phyloP scores from a whole-genome alignment of 495 filamentous ascomycete species.

The Xylaria longipes region DNA sequence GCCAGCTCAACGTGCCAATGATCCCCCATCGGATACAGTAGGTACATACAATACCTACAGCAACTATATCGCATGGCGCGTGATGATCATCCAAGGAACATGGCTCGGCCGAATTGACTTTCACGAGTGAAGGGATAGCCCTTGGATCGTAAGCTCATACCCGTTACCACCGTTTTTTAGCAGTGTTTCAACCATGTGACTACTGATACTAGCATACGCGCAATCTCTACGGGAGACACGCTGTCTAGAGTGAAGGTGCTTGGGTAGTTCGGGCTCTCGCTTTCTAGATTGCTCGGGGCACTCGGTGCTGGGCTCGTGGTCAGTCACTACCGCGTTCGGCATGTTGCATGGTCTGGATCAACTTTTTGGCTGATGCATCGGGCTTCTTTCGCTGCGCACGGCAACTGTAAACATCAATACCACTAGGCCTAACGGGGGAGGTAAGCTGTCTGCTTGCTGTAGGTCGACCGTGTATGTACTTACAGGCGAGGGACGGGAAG shows the following conservation, averaged over 20 bases:
- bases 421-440: constrained; percentile 5
- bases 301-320: not conserved
- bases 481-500: not conserved
- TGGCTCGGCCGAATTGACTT: not conserved
- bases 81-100: constrained; percentile 20
- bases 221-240: not conserved
- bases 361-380: constrained; percentile 10
- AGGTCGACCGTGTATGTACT: too few species aligned
- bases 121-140: not conserved
- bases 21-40: not conserved
- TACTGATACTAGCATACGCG: not conserved
- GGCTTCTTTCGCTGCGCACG: not conserved
- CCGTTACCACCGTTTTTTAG: not conserved
- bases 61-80: constrained; percentile 10
- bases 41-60: not conserved
- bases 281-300: not conserved
- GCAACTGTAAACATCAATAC: not conserved
- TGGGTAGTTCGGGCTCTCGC: constrained; percentile 1
- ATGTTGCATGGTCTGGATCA: constrained; percentile 8
- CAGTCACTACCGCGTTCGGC: constrained; percentile 10
- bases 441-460: too few species aligned
- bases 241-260: too few species aligned
- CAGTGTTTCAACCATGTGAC: not conserved
- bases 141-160: not conserved
- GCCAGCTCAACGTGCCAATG: not conserved